A percentile compares a stretch with the other conserved stretches of the same genome.
Evolutionary conservation across 2,329 filamentous ascomycete genomes (phyloP).

Genomic region (Aspergillus alliaceus): DNA sequence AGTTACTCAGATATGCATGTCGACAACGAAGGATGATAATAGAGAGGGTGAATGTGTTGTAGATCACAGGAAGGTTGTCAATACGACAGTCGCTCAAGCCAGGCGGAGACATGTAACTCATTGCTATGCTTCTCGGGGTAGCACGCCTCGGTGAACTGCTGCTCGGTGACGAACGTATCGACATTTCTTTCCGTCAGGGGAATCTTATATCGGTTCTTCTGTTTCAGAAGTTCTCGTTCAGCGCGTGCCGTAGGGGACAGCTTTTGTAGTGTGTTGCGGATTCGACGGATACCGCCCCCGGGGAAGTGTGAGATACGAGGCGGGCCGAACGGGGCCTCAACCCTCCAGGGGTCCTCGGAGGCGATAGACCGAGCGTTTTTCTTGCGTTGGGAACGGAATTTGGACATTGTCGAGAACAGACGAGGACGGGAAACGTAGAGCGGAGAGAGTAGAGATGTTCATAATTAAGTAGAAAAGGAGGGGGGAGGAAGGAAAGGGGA

Average conservation of each 20-base stretch:
- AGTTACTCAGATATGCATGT: constrained; percentile 7
- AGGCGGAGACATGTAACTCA: constrained; percentile 70
- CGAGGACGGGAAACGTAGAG: neutral
- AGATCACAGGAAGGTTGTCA: constrained; percentile 36
- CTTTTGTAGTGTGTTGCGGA: constrained; percentile 37
- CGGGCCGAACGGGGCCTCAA: constrained; percentile 33
- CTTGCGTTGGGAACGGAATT: constrained; percentile 22
- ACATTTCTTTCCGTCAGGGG: constrained; percentile 39
- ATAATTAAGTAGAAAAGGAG: neutral
- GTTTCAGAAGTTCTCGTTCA: constrained; percentile 35
- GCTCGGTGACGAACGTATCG: constrained; percentile 35
- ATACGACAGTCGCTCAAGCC: constrained; percentile 72
- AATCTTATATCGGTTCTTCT: constrained; percentile 35
- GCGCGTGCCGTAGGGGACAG: constrained; percentile 33
- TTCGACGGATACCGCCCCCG: constrained; percentile 31
- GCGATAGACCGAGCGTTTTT: constrained; percentile 23
- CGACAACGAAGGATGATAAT: neutral
- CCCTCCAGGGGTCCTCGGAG: constrained; percentile 31
- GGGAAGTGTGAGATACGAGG: constrained; percentile 29
- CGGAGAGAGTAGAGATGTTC: neutral
- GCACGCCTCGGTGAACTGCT: constrained; percentile 53
- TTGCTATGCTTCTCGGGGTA: constrained; percentile 56
- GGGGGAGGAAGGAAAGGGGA: neutral
- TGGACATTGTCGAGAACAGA: constrained; percentile 13
- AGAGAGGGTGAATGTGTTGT: constrained; percentile 27